Conservation (phyloP, 768 basidiomycete genomes). For the Psilocybe cyanescens region DNA sequence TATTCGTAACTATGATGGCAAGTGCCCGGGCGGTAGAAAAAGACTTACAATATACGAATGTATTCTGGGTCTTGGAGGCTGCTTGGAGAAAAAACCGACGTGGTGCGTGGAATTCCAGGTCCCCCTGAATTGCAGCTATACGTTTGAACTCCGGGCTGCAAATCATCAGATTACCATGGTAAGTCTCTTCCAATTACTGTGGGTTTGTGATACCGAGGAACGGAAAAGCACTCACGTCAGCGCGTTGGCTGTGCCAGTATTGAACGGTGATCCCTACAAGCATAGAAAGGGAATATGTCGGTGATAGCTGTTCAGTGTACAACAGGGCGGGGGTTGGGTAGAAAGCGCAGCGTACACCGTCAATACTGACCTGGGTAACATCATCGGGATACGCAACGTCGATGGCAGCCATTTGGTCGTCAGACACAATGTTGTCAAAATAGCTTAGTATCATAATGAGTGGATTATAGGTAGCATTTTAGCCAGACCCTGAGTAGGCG, state of each 20-base stretch:
- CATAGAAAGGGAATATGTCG: background rate
- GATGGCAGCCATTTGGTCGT: background rate
- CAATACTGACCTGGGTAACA: background rate
- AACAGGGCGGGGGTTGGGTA: too few species aligned
- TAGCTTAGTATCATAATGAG: background rate
- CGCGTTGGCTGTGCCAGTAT: constrained; percentile 24
- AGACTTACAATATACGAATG: background rate
- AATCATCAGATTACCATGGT: background rate
- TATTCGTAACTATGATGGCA: too few species aligned
- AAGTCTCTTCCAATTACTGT: background rate
- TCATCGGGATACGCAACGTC: background rate
- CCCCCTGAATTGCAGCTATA: constrained; percentile 40
- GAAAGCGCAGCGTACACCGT: background rate
- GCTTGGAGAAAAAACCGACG: constrained; percentile 36
- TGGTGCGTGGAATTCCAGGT: constrained; percentile 36
- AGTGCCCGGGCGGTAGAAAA: background rate
- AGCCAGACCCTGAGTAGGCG: background rate
- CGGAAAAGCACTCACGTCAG: constrained; percentile 15
- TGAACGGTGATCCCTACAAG: constrained; percentile 26
- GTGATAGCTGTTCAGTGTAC: too few species aligned
- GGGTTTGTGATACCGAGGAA: background rate
- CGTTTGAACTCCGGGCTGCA: constrained; percentile 43
- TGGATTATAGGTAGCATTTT: background rate
- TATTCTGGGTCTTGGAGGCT: constrained; percentile 13
- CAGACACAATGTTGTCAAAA: background rate